A percentile compares a stretch with the other conserved stretches of the same genome.
These are phyloP conservation scores for Acrocalymma vagum DNA, from an alignment of 2,329 filamentous ascomycete genomes.

Conservation along the genomic window DNA sequence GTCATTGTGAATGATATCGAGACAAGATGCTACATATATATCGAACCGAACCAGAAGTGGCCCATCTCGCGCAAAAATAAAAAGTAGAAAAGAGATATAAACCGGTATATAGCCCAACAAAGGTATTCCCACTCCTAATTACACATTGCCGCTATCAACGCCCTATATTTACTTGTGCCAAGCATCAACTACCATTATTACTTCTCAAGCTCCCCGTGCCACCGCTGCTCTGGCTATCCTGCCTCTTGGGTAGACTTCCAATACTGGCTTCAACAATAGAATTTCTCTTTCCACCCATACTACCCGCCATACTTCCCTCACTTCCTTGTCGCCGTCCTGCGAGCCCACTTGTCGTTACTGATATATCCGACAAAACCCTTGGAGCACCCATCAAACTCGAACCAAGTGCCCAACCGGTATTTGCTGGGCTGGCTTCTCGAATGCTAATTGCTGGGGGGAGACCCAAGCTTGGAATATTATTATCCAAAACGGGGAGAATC, in stretches of 20 bases:
- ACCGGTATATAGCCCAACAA: too few relatives aligned
- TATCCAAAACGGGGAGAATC: conserved; percentile 42
- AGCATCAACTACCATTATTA: background rate
- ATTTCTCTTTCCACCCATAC: conserved; percentile 26
- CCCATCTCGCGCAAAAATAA: too few relatives aligned
- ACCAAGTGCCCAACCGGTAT: conserved; percentile 33
- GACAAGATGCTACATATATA: too few relatives aligned
- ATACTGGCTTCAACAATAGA: conserved; percentile 29
- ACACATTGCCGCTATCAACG: too few relatives aligned
- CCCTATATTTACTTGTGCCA: too few relatives aligned
- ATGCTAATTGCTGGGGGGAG: conserved; percentile 52
- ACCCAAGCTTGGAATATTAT: conserved; percentile 53
- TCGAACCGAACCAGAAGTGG: too few relatives aligned
- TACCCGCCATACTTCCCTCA: conserved; percentile 30
- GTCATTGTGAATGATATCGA: too few relatives aligned
- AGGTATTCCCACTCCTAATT: too few relatives aligned
- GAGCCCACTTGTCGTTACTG: conserved; percentile 28
- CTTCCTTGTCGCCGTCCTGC: conserved; percentile 40
- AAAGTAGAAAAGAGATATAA: too few relatives aligned
- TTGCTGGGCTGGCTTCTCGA: conserved; percentile 41
- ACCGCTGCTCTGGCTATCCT: conserved; percentile 35
- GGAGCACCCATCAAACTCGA: conserved; percentile 24
- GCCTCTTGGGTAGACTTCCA: conserved; percentile 28
- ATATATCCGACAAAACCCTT: conserved; percentile 16
- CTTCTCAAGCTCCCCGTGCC: conserved; percentile 10